Conservation (phyloP, 2,329 filamentous ascomycete species). For the Aureobasidium musti region DNA sequence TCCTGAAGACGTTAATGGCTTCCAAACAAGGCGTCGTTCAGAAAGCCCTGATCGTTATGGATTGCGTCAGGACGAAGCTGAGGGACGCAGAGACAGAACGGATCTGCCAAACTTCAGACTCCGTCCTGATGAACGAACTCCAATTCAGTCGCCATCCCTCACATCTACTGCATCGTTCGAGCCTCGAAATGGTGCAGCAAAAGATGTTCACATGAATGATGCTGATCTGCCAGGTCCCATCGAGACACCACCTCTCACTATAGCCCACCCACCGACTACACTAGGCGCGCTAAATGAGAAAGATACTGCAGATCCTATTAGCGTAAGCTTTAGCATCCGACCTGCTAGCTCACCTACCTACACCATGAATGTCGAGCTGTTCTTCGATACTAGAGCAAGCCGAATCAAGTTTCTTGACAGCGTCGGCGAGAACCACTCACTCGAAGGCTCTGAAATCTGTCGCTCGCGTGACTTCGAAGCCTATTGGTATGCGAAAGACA, state of each 20-base stretch:
- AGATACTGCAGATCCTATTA: not conserved
- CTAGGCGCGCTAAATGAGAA: not conserved
- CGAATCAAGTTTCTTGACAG: not conserved
- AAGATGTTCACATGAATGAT: not conserved
- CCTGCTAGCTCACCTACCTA: not conserved
- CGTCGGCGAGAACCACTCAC: not conserved
- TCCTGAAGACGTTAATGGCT: not conserved
- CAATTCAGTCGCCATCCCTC: not conserved
- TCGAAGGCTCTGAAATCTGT: conserved; percentile 15
- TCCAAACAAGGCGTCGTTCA: not conserved
- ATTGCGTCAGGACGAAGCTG: conserved; percentile 15
- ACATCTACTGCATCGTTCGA: conserved; percentile 3
- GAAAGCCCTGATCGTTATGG: conserved; percentile 17
- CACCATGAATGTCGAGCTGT: not conserved
- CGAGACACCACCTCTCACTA: not conserved
- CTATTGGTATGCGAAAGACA: conserved; percentile 20
- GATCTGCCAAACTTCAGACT: not conserved
- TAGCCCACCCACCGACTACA: not conserved
- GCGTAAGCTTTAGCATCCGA: not conserved
- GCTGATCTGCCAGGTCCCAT: not conserved
- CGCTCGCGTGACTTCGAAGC: conserved; percentile 24
- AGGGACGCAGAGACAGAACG: not conserved
- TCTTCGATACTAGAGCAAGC: not conserved
- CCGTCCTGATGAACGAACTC: conserved; percentile 2
- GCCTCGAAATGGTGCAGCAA: not conserved